A percentile compares a stretch with the other conserved stretches of the same genome.
phyloP scores from a whole-genome alignment of 1,284 basidiomycete genomes.

The Pseudozyma tsukubaensis region DNA sequence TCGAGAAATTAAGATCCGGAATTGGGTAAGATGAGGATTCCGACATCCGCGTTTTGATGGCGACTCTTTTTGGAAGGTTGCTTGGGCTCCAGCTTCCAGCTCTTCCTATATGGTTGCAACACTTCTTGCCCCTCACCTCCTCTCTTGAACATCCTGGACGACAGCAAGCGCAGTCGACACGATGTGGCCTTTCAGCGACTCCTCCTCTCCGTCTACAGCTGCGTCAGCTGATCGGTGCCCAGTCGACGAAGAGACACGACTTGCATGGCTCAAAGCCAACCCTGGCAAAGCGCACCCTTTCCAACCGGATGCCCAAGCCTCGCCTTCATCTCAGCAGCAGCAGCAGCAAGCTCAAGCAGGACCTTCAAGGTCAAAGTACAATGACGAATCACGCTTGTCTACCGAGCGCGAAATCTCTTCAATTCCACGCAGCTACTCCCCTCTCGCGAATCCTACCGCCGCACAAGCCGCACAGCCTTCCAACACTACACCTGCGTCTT shows the following conservation, averaged over 20 bases:
- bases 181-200: constrained; percentile 49
- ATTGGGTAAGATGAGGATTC: not conserved
- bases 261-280: constrained; percentile 69
- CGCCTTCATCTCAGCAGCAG: not conserved
- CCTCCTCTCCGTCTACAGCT: not conserved
- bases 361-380: constrained; percentile 19
- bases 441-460: constrained; percentile 20
- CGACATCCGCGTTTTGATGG: constrained; percentile 3
- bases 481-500: constrained; percentile 14
- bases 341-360: constrained; percentile 17
- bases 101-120: no score
- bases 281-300: constrained; percentile 31
- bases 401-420: constrained; percentile 84
- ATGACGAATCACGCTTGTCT: constrained; percentile 68
- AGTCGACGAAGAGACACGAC: constrained; percentile 73
- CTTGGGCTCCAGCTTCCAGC: no score
- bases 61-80: no score
- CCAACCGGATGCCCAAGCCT: constrained; percentile 12
- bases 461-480: constrained; percentile 18
- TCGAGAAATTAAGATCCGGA: not conserved
- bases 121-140: no score
- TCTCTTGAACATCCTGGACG: not conserved
- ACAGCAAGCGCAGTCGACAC: not conserved
- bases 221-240: constrained; percentile 75
- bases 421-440: constrained; percentile 77